These are phyloP conservation scores for Albatrellus ellisii DNA, from an alignment of 768 basidiomycete genomes.

Conservation along the genomic window DNA sequence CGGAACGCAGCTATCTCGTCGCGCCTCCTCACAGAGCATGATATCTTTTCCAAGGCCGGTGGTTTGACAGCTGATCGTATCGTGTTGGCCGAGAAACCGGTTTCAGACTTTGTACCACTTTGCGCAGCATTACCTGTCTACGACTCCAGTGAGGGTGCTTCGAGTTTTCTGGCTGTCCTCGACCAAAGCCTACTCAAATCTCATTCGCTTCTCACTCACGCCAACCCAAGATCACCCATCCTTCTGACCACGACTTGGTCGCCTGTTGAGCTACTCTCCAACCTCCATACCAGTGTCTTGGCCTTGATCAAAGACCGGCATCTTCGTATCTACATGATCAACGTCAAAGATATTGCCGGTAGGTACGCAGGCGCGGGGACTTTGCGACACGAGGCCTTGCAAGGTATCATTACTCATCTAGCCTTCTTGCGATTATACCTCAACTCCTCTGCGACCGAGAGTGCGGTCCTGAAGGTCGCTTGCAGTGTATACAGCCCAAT, in stretches of 20 bases:
- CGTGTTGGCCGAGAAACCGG: constrained; percentile 40
- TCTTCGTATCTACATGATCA: constrained; percentile 44
- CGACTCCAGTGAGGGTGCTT: constrained; percentile 28
- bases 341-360: constrained; percentile 40
- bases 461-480: constrained; percentile 38
- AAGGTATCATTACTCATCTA: constrained; percentile 53
- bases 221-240: constrained; percentile 54
- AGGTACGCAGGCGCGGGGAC: constrained; percentile 24
- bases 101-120: constrained; percentile 34
- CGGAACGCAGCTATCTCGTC: constrained; percentile 35
- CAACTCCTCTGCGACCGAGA: constrained; percentile 44
- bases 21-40: constrained; percentile 56
- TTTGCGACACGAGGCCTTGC: constrained; percentile 27
- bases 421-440: constrained; percentile 81
- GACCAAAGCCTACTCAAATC: constrained; percentile 70
- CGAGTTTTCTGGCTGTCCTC: constrained; percentile 64
- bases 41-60: constrained; percentile 61
- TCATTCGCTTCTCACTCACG: constrained; percentile 56
- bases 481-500: constrained; percentile 30
- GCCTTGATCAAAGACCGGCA: constrained; percentile 35
- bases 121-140: constrained; percentile 45
- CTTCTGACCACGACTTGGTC: constrained; percentile 71
- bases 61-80: constrained; percentile 60
- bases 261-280: constrained; percentile 55
- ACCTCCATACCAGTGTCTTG: constrained; percentile 40